Evolutionary conservation across 192 early-diverging fungal species (phyloP).

Genomic region (Coemansia sp.): DNA sequence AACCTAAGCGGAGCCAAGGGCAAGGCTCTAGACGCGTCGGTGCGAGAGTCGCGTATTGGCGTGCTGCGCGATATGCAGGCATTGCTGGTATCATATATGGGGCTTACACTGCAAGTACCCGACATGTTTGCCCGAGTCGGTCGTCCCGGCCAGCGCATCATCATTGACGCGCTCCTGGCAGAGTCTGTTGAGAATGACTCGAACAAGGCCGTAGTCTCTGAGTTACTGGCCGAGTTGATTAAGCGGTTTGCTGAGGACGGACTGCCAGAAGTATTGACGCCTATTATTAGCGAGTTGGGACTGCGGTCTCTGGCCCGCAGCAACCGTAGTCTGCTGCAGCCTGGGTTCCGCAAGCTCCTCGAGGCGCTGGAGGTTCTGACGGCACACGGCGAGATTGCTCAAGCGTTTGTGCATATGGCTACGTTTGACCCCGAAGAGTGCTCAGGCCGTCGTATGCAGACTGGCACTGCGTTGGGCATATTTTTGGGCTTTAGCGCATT

Average conservation of each 20-base stretch:
- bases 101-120: constrained; percentile 81
- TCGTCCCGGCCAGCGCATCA: constrained; percentile 15
- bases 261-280: constrained; percentile 41
- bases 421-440: constrained; percentile 44
- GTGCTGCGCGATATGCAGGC: constrained; percentile 63
- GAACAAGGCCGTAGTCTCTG: constrained; percentile 2
- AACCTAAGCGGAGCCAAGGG: constrained; percentile 54
- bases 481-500: constrained; percentile 50
- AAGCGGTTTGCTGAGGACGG: constrained; percentile 41
- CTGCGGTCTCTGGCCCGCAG: constrained; percentile 28
- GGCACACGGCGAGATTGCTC: constrained; percentile 22
- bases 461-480: constrained; percentile 40
- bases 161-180: constrained; percentile 30
- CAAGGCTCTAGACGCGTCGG: constrained; percentile 60
- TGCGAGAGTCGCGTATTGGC: constrained; percentile 63
- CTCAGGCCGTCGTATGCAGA: constrained; percentile 40
- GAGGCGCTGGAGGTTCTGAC: constrained; percentile 41
- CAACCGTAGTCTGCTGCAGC: constrained; percentile 47
- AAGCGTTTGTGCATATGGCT: constrained; percentile 35
- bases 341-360: constrained; percentile 50
- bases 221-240: constrained; percentile 27
- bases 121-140: constrained; percentile 84
- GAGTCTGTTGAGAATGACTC: constrained; percentile 9
- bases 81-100: constrained; percentile 83
- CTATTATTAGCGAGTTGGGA: constrained; percentile 36